A percentile compares a stretch with the other conserved stretches of the same genome.
Conservation (phyloP, 2,329 filamentous ascomycete genomes). For the Paecilomyces fulvus region DNA sequence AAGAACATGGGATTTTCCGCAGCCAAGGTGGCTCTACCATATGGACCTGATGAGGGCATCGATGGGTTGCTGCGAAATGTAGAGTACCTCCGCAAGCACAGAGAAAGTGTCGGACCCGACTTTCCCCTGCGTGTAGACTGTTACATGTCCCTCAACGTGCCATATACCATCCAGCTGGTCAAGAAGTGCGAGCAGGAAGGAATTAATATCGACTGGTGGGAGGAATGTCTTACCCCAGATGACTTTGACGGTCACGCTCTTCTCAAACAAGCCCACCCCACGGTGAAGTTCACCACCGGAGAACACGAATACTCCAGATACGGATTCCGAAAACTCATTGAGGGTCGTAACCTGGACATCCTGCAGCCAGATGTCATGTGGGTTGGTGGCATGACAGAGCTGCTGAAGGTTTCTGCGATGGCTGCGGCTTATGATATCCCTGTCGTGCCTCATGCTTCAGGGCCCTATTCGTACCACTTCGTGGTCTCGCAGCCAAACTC, state of each 20-base stretch:
- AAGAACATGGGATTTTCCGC: slow-evolving; percentile 84
- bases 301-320: slow-evolving; percentile 94
- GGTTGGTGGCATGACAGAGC: slow-evolving; percentile 86
- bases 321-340: slow-evolving; percentile 88
- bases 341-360: slow-evolving; percentile 86
- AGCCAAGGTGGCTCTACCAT: slow-evolving; percentile 82
- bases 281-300: slow-evolving; percentile 87
- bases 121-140: slow-evolving; percentile 94
- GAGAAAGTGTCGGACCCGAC: slow-evolving; percentile 75
- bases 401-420: slow-evolving; percentile 81
- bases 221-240: slow-evolving; percentile 85
- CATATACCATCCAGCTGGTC: slow-evolving; percentile 86
- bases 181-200: slow-evolving; percentile 71
- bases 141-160: slow-evolving; percentile 91
- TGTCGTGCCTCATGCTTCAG: slow-evolving; percentile 88
- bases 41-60: slow-evolving; percentile 78
- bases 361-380: slow-evolving; percentile 97
- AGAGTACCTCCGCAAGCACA: slow-evolving; percentile 76
- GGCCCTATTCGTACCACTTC: slow-evolving; percentile 93
- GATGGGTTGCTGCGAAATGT: slow-evolving; percentile 80
- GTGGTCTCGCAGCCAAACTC: slow-evolving; percentile 88
- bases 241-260: slow-evolving; percentile 85
- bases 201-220: slow-evolving; percentile 93
- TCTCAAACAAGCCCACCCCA: slow-evolving; percentile 84
- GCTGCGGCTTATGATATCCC: slow-evolving; percentile 90